A percentile compares a stretch with the other conserved stretches of the same genome.
Conservation (phyloP, 257 asterid species). For the Thymus mandschuricus region DNA sequence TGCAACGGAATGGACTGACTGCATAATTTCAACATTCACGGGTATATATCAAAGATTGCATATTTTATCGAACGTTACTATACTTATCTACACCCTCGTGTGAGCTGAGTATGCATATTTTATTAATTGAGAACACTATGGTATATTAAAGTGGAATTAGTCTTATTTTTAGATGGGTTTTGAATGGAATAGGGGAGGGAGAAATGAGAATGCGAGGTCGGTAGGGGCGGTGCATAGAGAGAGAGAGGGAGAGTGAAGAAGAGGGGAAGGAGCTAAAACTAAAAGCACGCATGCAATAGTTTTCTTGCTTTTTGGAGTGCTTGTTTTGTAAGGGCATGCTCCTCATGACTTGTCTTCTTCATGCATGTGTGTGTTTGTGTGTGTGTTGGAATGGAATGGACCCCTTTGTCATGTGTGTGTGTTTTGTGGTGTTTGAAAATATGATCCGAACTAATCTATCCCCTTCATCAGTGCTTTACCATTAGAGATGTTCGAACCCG, state of each 20-base stretch:
- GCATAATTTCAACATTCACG: no score
- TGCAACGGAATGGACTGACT: no score
- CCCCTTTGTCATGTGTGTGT: slow-evolving; percentile 3
- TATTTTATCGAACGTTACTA: no score
- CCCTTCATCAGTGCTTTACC: background rate
- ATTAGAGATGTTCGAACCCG: no score
- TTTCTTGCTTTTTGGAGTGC: slow-evolving; percentile 25
- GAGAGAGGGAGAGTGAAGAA: background rate
- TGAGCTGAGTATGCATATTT: no score
- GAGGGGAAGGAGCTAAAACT: background rate
- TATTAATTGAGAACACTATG: no score
- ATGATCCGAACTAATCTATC: background rate
- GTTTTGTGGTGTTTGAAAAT: slow-evolving; percentile 23
- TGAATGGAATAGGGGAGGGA: no score
- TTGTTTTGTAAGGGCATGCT: slow-evolving; percentile 31
- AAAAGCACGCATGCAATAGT: slow-evolving; percentile 35
- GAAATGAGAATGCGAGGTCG: background rate
- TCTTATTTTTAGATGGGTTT: no score
- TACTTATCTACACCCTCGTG: no score
- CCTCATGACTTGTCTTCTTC: slow-evolving; percentile 7
- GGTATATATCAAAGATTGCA: no score
- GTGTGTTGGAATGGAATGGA: background rate
- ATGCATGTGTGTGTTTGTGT: slow-evolving; percentile 2
- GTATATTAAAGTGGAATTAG: no score
- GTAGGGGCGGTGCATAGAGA: no score